These are phyloP conservation scores for Luffa acutangula DNA, from an alignment of 306 rosid genomes.

Conservation along the genomic window DNA sequence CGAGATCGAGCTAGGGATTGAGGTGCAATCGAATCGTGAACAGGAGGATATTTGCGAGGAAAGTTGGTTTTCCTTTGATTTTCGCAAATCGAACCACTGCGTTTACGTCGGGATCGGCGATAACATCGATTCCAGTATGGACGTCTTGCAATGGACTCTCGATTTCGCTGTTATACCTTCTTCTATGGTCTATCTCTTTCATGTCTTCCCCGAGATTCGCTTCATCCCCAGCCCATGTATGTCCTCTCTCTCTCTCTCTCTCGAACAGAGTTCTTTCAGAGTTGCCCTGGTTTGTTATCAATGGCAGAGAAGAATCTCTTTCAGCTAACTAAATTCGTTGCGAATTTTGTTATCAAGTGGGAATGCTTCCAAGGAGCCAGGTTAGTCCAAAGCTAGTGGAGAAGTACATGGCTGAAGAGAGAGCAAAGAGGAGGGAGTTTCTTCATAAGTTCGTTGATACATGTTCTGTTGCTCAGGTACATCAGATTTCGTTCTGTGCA, in stretches of 20 bases:
- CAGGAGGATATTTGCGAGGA: constrained; percentile 7
- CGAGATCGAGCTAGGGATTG: constrained; percentile 32
- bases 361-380: constrained; percentile 62
- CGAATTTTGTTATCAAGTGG: constrained; percentile 31
- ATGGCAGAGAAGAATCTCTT: neutral
- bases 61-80: constrained; percentile 12
- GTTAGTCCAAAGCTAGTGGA: constrained; percentile 57
- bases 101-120: constrained; percentile 70
- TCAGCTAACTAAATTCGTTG: neutral
- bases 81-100: constrained; percentile 15
- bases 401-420: constrained; percentile 46
- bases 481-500: neutral
- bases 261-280: too few relatives aligned
- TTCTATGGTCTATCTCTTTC: constrained; percentile 44
- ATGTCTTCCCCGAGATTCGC: constrained; percentile 50
- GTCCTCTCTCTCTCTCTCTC: neutral
- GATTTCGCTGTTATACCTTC: constrained; percentile 31
- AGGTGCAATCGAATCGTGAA: neutral
- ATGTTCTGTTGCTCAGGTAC: constrained; percentile 59
- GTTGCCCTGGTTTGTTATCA: neutral
- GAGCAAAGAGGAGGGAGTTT: constrained; percentile 47
- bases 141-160: constrained; percentile 54
- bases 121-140: constrained; percentile 38
- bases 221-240: constrained; percentile 65
- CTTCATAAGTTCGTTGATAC: constrained; percentile 43